Conservation (phyloP, 2,329 filamentous ascomycete genomes). For the Emericellopsis cladophorae region DNA sequence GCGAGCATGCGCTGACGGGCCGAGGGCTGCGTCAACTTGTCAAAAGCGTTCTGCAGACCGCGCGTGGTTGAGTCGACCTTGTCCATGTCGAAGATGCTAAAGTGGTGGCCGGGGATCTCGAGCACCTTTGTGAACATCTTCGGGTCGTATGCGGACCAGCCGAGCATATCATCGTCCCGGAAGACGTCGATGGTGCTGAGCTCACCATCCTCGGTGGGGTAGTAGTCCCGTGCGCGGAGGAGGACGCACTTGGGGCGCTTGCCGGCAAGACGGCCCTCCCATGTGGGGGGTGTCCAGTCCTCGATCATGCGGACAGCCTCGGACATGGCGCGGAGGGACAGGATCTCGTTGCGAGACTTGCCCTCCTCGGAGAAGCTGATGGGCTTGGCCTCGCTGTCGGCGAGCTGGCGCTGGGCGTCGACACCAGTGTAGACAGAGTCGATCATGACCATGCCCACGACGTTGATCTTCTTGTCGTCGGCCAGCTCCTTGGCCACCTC, state of each 20-base stretch:
- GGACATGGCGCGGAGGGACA: conserved; percentile 24
- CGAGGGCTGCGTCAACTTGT: conserved; percentile 1
- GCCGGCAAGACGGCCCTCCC: conserved; percentile 13
- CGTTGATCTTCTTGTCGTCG: conserved; percentile 19
- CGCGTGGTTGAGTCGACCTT: conserved; percentile 9
- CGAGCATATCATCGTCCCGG: conserved; percentile 27
- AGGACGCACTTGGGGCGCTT: conserved; percentile 28
- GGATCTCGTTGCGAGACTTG: conserved; percentile 19
- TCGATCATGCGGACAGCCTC: conserved; percentile 26
- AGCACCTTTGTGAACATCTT: conserved; percentile 29
- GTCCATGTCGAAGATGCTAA: conserved; percentile 26
- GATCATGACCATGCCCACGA: conserved; percentile 38
- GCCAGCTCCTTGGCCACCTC: conserved; percentile 33
- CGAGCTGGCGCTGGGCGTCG: background rate
- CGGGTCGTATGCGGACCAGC: conserved; percentile 34
- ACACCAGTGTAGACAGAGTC: conserved; percentile 31
- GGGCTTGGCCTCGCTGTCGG: conserved; percentile 1
- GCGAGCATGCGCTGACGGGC: conserved; percentile 1
- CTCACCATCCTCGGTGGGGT: conserved; percentile 17
- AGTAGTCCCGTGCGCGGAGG: conserved; percentile 27
- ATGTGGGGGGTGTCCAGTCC: conserved; percentile 26
- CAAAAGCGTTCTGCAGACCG: background rate
- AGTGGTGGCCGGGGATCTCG: conserved; percentile 40
- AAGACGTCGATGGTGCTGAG: conserved; percentile 27
- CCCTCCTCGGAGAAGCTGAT: conserved; percentile 12